Percentiles rank a stretch among this genome's conserved stretches.
Conservation (phyloP, 352 stramenopile genomes). For the Globisporangium irregulare region DNA sequence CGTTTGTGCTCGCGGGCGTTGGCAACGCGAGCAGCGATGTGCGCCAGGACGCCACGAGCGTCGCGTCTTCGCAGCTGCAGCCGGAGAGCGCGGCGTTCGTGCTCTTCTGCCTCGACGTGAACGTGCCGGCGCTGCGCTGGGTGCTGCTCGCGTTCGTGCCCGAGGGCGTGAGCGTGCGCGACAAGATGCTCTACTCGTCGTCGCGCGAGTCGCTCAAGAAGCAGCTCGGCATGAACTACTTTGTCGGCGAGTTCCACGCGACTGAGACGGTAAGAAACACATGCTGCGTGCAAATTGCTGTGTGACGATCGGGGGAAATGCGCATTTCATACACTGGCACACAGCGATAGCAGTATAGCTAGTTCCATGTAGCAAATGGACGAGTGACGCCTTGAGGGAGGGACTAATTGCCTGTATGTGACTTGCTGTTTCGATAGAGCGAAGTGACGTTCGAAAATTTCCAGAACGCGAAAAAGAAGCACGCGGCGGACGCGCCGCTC, state of each 20-base stretch:
- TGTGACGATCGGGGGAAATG: background rate
- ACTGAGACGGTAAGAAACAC: constrained; percentile 53
- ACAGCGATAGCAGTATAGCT: background rate
- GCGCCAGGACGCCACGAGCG: constrained; percentile 36
- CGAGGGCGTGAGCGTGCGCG: constrained; percentile 70
- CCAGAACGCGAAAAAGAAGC: constrained; percentile 61
- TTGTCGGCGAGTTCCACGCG: constrained; percentile 87
- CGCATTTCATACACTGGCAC: background rate
- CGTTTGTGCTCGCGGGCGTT: constrained; percentile 49
- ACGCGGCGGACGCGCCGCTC: constrained; percentile 73
- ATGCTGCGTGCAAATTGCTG: background rate
- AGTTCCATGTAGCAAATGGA: background rate
- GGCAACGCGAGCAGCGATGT: constrained; percentile 41
- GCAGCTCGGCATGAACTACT: constrained; percentile 89
- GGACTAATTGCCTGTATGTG: background rate
- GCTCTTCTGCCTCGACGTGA: constrained; percentile 73
- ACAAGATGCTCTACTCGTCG: constrained; percentile 92
- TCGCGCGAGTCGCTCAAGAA: constrained; percentile 90
- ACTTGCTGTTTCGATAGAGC: constrained; percentile 24
- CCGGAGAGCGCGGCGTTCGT: constrained; percentile 62
- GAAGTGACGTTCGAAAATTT: constrained; percentile 84
- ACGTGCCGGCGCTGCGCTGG: constrained; percentile 70
- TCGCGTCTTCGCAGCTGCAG: constrained; percentile 25
- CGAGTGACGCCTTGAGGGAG: background rate
- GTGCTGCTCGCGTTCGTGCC: constrained; percentile 79